Evolutionary conservation across 108 stramenopile species (phyloP).

Genomic region (Aurantiochytrium sp.): DNA sequence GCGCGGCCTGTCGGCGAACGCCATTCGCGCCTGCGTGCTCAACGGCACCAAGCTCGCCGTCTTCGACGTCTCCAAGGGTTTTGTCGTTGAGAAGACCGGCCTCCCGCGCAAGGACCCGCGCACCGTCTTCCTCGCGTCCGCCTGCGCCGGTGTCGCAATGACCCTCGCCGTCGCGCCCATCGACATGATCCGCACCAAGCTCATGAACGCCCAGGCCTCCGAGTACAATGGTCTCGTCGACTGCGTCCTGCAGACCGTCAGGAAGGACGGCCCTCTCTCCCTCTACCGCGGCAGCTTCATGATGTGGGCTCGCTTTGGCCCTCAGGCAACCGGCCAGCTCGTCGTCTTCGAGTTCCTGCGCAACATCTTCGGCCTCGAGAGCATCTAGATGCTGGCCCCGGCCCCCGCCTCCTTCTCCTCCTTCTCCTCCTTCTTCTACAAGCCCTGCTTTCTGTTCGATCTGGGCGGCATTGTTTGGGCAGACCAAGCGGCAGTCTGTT

Average conservation of each 20-base stretch:
- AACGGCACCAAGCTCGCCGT: conserved; percentile 90
- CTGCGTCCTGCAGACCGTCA: conserved; percentile 4
- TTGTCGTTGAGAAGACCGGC: conserved; percentile 63
- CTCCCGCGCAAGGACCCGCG: conserved; percentile 69
- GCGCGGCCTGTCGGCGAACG: conserved; percentile 77
- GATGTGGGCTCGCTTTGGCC: conserved; percentile 23
- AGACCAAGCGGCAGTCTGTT: no score
- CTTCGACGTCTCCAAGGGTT: conserved; percentile 79
- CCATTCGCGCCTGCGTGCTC: conserved; percentile 76
- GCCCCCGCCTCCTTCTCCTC: no score
- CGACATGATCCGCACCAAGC: conserved; percentile 9
- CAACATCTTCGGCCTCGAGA: conserved; percentile 27
- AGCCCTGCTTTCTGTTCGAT: no score
- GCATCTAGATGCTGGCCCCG: not conserved
- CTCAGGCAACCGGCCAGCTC: conserved; percentile 9
- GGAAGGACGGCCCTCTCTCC: not conserved
- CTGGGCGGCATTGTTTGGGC: no score
- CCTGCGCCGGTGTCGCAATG: conserved; percentile 17
- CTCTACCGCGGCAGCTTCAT: conserved; percentile 12
- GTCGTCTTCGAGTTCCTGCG: conserved; percentile 8
- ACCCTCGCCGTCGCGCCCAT: not conserved
- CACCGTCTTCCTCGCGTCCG: conserved; percentile 44
- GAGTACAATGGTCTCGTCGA: conserved; percentile 21
- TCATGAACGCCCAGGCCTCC: not conserved
- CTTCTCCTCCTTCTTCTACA: no score